Conservation (phyloP, 2,329 filamentous ascomycete species). For the Penicillium sp. region DNA sequence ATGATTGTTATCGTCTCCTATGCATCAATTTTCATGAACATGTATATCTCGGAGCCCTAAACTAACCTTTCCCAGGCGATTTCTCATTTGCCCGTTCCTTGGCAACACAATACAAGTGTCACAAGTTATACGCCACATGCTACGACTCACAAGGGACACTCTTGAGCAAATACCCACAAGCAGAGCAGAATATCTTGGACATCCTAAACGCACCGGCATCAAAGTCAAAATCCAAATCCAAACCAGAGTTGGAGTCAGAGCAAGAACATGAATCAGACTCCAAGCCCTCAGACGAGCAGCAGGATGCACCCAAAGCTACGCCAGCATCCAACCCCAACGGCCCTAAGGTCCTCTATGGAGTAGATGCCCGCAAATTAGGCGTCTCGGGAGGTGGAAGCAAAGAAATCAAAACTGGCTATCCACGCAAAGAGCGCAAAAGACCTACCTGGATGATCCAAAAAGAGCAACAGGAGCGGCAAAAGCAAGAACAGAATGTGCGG, state of each 20-base stretch:
- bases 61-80: conserved; percentile 37
- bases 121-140: conserved; percentile 43
- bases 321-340: neutral
- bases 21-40: neutral
- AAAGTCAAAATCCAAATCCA: neutral
- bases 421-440: conserved; percentile 31
- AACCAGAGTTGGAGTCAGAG: neutral
- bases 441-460: conserved; percentile 27
- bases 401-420: conserved; percentile 43
- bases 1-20: neutral
- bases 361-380: conserved; percentile 47
- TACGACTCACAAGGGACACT: conserved; percentile 53
- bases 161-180: conserved; percentile 72
- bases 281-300: neutral
- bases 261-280: neutral
- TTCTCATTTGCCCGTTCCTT: conserved; percentile 51
- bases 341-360: conserved; percentile 41
- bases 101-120: conserved; percentile 42
- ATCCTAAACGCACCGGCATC: conserved; percentile 25
- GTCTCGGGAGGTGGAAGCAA: conserved; percentile 39
- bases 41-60: neutral
- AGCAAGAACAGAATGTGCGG: neutral
- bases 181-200: conserved; percentile 57
- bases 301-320: neutral
- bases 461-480: conserved; percentile 4